phyloP scores from a whole-genome alignment of 1,284 basidiomycete genomes.

The Ceratobasidium sp. region DNA sequence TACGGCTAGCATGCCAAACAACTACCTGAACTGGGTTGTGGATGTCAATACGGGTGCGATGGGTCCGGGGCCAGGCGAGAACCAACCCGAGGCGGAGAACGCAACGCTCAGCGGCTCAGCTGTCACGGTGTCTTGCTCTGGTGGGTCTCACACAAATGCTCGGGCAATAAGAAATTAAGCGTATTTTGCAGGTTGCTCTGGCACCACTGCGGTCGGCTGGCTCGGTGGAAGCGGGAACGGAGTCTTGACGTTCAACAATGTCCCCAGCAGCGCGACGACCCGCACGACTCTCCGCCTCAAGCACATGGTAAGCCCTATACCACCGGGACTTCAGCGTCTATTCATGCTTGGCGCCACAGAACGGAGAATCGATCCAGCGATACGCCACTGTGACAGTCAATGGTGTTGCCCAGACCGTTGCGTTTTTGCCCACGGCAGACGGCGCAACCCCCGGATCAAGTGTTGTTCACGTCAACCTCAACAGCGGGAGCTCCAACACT shows the following conservation, averaged over 20 bases:
- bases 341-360: slow-evolving; percentile 15
- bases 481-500: slow-evolving; percentile 40
- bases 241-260: slow-evolving; percentile 34
- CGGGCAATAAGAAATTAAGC: neutral
- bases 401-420: slow-evolving; percentile 38
- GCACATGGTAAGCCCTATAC: slow-evolving; percentile 8
- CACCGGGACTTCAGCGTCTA: neutral
- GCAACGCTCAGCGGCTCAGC: slow-evolving; percentile 30
- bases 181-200: slow-evolving; percentile 38
- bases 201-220: slow-evolving; percentile 36
- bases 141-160: neutral
- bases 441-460: slow-evolving; percentile 40
- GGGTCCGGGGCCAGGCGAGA: slow-evolving; percentile 39
- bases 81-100: slow-evolving; percentile 39
- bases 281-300: slow-evolving; percentile 41
- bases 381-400: slow-evolving; percentile 40
- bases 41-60: slow-evolving; percentile 36
- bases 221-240: slow-evolving; percentile 37
- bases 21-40: slow-evolving; percentile 42
- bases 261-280: slow-evolving; percentile 35
- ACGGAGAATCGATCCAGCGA: slow-evolving; percentile 39
- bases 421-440: slow-evolving; percentile 40
- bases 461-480: slow-evolving; percentile 39
- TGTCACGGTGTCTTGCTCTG: slow-evolving; percentile 2
- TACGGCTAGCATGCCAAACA: slow-evolving; percentile 37